Evolutionary conservation across 352 stramenopile genomes (phyloP), one percentile per base, ranked within the genome.

Genomic region (Phytophthora litchii): DNA sequence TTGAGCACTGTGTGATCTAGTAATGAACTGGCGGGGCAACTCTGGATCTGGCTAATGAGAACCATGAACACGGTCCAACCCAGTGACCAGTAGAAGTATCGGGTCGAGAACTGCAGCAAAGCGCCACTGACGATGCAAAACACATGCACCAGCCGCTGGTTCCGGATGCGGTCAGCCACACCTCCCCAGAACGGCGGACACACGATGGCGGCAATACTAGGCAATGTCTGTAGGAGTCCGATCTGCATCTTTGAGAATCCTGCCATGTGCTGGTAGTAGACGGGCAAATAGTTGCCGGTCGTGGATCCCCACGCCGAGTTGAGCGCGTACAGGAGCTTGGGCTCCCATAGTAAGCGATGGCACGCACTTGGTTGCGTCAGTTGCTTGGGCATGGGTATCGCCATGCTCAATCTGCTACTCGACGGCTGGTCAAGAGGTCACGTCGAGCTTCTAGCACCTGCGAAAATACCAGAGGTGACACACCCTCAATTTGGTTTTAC

Each of bases 181-280:
- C 72, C 74, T 13, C 82, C 79, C 80, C 83, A 92, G 45, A 92
- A 61, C 4, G 83, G 83, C 27, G 80, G 78, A 5, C 71, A 71
- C 25, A 90, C 27, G 32, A 92, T 83, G 32, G 76, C 54, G 51
- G 74, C 81, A 52, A 90, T 67, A 58, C 67, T 74, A 13, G 78
- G 72, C 13, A 92, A 48, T 11, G 80, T 84, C 60, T 89, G 80
- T 44, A 92, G 50, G 21, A 88, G 40, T 23, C 78, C 79, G 56
- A 90, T 90, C 67, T 91, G 76, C 23, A 88, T 72, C 60, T 92
- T 90, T 55, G 71, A 77, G 60, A 88, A 88, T 16, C 58, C 42
- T 4, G 70, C 67, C 19, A 68, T 80, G 63, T 88, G 63, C 51
- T 89, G 67, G 67, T 76, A 89, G 64, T 83, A 91, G 9, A 91